Conservation (phyloP, 306 rosid species). For the Vigna unguiculata region DNA sequence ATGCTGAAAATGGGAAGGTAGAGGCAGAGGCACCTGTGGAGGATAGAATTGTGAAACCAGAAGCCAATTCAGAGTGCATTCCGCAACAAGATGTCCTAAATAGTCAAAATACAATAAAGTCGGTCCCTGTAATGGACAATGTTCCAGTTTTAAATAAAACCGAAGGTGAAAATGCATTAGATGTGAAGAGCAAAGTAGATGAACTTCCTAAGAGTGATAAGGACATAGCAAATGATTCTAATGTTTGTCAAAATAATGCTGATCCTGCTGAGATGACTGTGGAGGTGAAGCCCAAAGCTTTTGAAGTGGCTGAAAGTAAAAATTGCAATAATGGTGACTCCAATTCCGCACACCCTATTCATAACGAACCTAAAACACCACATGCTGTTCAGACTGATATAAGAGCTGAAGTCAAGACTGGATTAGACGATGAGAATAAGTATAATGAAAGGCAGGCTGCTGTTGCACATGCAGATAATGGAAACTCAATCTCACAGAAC, state of each 20-base stretch:
- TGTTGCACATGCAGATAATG: slow-evolving; percentile 55
- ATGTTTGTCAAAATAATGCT: slow-evolving; percentile 36
- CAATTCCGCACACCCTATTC: slow-evolving; percentile 20
- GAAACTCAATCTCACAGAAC: slow-evolving; percentile 55
- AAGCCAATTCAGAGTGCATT: slow-evolving; percentile 31
- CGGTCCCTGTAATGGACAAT: slow-evolving; percentile 43
- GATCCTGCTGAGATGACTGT: slow-evolving; percentile 40
- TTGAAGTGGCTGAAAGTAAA: slow-evolving; percentile 50
- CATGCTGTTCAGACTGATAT: slow-evolving; percentile 49
- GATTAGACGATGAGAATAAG: slow-evolving; percentile 49
- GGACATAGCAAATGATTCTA: slow-evolving; percentile 32
- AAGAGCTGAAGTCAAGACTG: slow-evolving; percentile 49
- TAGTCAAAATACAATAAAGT: slow-evolving; percentile 38
- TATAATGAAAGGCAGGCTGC: slow-evolving; percentile 56
- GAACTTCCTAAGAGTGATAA: slow-evolving; percentile 42
- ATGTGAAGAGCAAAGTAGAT: slow-evolving; percentile 47
- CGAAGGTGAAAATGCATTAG: slow-evolving; percentile 39
- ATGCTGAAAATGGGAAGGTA: slow-evolving; percentile 42
- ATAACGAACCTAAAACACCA: slow-evolving; percentile 42
- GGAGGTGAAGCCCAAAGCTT: slow-evolving; percentile 58
- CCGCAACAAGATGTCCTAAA: slow-evolving; percentile 27
- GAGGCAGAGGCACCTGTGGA: slow-evolving; percentile 36
- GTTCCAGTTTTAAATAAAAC: slow-evolving; percentile 45
- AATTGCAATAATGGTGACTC: slow-evolving; percentile 42
- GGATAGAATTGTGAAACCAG: slow-evolving; percentile 40